Conservation (phyloP, 2,329 filamentous ascomycete species). For the Colletotrichum zoysiae region DNA sequence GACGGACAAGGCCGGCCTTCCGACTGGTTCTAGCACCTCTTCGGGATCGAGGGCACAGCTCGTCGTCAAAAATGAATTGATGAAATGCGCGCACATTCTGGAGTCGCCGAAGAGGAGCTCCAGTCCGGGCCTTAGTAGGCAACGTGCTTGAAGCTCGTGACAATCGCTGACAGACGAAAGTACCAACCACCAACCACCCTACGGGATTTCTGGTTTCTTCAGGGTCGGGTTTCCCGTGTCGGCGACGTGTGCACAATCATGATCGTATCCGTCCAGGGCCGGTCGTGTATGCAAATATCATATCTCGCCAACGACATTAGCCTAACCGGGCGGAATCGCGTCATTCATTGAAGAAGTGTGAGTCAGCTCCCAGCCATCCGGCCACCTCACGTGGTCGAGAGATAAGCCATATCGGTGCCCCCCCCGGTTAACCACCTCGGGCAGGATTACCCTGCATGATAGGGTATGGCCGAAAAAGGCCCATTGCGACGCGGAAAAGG, state of each 20-base stretch:
- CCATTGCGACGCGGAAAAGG: neutral
- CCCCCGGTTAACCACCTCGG: neutral
- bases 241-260: neutral
- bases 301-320: neutral
- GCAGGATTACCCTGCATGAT: constrained; percentile 4
- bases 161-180: neutral
- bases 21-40: neutral
- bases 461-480: constrained; percentile 1
- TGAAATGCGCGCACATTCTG: neutral
- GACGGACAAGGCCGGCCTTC: neutral
- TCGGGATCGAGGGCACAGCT: neutral
- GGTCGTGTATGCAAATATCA: constrained; percentile 5
- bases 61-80: neutral
- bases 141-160: neutral
- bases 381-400: neutral
- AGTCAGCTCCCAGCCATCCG: constrained; percentile 9
- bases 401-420: constrained; percentile 2
- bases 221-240: neutral
- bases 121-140: neutral
- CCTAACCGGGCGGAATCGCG: neutral
- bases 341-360: neutral
- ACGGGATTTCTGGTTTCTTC: neutral
- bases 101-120: neutral
- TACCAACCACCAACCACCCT: neutral
- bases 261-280: neutral